Base-by-base conservation (phyloP, 192 early-diverging fungal genomes). In the Backusella sp. region DNA sequence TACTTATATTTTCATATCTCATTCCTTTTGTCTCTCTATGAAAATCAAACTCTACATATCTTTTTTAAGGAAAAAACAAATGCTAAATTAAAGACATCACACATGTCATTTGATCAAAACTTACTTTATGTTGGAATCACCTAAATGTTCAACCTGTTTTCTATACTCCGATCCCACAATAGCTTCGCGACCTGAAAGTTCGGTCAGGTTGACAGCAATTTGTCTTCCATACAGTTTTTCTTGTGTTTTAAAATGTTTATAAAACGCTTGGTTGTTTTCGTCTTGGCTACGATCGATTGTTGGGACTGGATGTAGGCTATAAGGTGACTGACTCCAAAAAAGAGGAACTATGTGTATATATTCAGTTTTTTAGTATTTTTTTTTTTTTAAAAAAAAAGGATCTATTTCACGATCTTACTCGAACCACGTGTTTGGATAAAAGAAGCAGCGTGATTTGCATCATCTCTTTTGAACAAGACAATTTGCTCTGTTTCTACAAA, bases 401-500 rank as follows among this genome's bases (percentile, higher is more conserved):
- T 66, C 23, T 12, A 19, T 21, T 26, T 39, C 15, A 4, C 3
- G 12, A 23, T 74, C 76, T 70, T 79, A 86, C 83, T 97, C 5
- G 95, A 97, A 3, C 97, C 97, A 49, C 96, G 89, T 5, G 91
- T 96, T 82, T 99, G 96, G 21, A 98, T 86, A 86, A 95, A 97
- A 35, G 94, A 94, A 3, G 86, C 86, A 59, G 85, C 75, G 65
- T 94, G 88, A 32, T 82, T 82, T 14, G 71, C 79, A 15, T 85
- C 78, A 52, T 84, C 72, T 53, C 84, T 79, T 74, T 88, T 86
- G n/a, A 90, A 82, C 14, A 88, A 78, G 4, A 97, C 80, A 26
- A 98, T 84, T 84, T 98, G 96, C 80, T 99, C 97, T 3, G 96
- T 98, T 80, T 99, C 98, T 0, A 98, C 97, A 89, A 92, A 98